phyloP scores from a whole-genome alignment of 805 yeast genomes.

The Yarrowia sp. region DNA sequence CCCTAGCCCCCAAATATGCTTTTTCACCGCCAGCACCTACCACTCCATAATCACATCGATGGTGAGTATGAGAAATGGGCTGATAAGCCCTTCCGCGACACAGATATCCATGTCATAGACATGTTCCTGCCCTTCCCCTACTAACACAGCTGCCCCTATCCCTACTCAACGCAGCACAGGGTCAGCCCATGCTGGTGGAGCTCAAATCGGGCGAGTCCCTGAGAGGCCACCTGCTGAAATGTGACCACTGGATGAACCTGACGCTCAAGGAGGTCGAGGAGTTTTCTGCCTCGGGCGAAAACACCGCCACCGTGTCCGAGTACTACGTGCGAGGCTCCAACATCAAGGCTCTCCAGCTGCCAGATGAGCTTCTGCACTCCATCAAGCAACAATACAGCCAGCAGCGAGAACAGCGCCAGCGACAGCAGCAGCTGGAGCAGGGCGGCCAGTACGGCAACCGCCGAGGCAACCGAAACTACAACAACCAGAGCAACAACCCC shows the following conservation, averaged over 20 bases:
- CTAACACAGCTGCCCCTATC: conserved; percentile 80
- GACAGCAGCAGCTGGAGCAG: conserved; percentile 41
- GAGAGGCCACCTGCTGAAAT: conserved; percentile 80
- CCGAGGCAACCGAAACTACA: conserved; percentile 41
- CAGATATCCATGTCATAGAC: too few relatives aligned
- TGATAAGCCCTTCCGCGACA: neutral
- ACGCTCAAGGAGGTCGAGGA: conserved; percentile 79
- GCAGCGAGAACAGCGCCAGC: conserved; percentile 41
- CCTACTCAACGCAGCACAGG: conserved; percentile 87
- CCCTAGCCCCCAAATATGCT: conserved; percentile 32
- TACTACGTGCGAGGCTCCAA: conserved; percentile 75
- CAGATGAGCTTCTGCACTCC: conserved; percentile 51
- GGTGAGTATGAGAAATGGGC: conserved; percentile 17
- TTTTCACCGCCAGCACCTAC: conserved; percentile 30
- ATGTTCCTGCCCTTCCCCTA: neutral
- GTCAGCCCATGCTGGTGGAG: conserved; percentile 85
- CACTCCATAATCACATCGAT: conserved; percentile 8
- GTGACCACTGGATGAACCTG: conserved; percentile 96
- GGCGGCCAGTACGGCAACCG: conserved; percentile 40
- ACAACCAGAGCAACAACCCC: conserved; percentile 40
- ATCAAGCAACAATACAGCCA: conserved; percentile 48
- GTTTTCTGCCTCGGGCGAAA: conserved; percentile 57
- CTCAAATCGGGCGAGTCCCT: conserved; percentile 89
- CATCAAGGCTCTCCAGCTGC: conserved; percentile 54
- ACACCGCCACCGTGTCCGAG: conserved; percentile 69